Percentiles rank a stretch among this genome's conserved stretches.
phyloP scores from a whole-genome alignment of 768 basidiomycete genomes.

The Tulasnella calospora region DNA sequence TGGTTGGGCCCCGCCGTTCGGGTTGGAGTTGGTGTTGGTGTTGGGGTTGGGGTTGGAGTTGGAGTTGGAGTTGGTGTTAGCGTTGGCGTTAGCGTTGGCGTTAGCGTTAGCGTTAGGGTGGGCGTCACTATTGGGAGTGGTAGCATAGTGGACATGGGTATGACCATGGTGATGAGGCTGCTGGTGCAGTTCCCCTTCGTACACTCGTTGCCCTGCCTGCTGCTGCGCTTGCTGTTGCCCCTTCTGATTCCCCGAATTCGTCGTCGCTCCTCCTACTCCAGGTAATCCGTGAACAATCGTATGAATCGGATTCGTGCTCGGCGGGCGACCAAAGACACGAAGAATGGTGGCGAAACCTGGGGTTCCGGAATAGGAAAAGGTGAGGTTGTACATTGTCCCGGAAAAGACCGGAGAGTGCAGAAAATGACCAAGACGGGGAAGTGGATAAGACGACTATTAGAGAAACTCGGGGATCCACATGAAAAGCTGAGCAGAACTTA shows the following conservation, averaged over 20 bases:
- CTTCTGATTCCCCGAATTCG: not conserved
- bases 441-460: not conserved
- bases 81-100: not conserved
- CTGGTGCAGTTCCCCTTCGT: not conserved
- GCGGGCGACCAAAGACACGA: slow-evolving; percentile 16
- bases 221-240: not conserved
- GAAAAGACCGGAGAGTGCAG: not conserved
- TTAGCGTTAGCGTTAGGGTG: not conserved
- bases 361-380: not conserved
- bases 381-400: not conserved
- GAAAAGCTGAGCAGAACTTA: not conserved
- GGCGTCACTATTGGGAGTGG: not conserved
- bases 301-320: not conserved
- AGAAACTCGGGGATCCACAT: not conserved
- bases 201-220: not conserved
- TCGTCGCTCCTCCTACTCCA: not conserved
- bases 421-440: not conserved
- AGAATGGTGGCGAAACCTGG: slow-evolving; percentile 24
- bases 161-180: not conserved
- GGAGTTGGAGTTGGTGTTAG: not conserved
- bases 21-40: not conserved
- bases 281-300: not conserved
- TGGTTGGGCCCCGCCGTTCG: not conserved
- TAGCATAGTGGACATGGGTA: not conserved
- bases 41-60: not conserved